phyloP scores from a whole-genome alignment of 257 asterid species.

The Solanum phureja region DNA sequence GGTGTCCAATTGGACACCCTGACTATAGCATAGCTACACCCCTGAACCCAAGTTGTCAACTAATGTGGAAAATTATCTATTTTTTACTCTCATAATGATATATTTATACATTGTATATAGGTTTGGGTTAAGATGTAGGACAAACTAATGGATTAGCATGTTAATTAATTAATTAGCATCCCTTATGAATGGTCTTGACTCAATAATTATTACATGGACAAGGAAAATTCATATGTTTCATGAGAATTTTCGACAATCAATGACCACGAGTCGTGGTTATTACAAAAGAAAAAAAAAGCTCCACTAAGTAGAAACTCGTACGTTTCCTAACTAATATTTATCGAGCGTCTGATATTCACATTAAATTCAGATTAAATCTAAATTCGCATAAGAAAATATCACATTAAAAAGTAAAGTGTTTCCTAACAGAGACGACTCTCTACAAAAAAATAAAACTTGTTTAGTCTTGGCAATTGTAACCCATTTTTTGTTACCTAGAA shows the following conservation, averaged over 20 bases:
- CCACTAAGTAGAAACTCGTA: too few species aligned
- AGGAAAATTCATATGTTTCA: too few species aligned
- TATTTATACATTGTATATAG: not conserved
- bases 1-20: too few species aligned
- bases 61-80: not conserved
- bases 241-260: too few species aligned
- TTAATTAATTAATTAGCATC: not conserved
- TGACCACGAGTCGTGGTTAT: too few species aligned
- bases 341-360: accelerated
- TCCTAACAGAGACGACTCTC: too few species aligned
- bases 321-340: too few species aligned
- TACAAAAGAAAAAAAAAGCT: too few species aligned
- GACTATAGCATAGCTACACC: too few species aligned
- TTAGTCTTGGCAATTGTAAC: not conserved
- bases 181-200: too few species aligned
- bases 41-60: not conserved
- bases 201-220: too few species aligned
- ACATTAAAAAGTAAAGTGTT: too few species aligned
- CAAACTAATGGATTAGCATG: not conserved
- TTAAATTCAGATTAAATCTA: accelerated
- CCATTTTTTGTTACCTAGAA: not conserved
- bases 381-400: accelerated
- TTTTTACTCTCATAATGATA: not conserved
- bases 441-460: not conserved
- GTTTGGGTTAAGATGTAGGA: not conserved